Conservation (phyloP, 768 basidiomycete genomes). For the Sporobolomyces roseus region DNA sequence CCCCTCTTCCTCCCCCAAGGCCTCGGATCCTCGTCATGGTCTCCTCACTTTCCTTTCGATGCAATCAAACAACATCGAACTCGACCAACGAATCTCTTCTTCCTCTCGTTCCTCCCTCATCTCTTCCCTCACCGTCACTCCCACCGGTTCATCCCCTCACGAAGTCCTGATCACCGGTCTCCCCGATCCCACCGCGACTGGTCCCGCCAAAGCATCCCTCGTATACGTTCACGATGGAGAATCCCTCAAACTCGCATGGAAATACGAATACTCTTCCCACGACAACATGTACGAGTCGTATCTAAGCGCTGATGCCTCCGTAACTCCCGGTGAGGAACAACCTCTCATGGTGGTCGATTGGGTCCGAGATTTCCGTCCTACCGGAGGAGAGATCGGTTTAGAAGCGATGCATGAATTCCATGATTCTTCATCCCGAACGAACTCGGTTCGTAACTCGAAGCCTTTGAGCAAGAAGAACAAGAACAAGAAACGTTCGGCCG, state of each 20-base stretch:
- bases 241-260: constrained; percentile 74
- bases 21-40: constrained; percentile 38
- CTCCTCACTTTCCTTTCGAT: constrained; percentile 40
- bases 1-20: background rate
- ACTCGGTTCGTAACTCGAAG: background rate
- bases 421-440: background rate
- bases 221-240: constrained; percentile 76
- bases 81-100: constrained; percentile 13
- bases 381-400: constrained; percentile 44
- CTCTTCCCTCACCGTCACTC: constrained; percentile 57
- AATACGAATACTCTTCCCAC: constrained; percentile 84
- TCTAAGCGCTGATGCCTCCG: constrained; percentile 73
- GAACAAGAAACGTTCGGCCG: constrained; percentile 39
- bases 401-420: constrained; percentile 22
- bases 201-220: constrained; percentile 72
- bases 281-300: constrained; percentile 96
- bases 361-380: constrained; percentile 66
- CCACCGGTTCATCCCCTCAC: constrained; percentile 41
- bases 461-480: background rate
- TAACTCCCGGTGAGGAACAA: constrained; percentile 34
- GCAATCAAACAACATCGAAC: constrained; percentile 19
- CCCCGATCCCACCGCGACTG: constrained; percentile 56
- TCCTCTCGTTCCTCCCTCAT: constrained; percentile 43
- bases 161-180: constrained; percentile 59
- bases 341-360: constrained; percentile 82